phyloP scores from a whole-genome alignment of 1,284 basidiomycete genomes.

The Pascua guehoae region DNA sequence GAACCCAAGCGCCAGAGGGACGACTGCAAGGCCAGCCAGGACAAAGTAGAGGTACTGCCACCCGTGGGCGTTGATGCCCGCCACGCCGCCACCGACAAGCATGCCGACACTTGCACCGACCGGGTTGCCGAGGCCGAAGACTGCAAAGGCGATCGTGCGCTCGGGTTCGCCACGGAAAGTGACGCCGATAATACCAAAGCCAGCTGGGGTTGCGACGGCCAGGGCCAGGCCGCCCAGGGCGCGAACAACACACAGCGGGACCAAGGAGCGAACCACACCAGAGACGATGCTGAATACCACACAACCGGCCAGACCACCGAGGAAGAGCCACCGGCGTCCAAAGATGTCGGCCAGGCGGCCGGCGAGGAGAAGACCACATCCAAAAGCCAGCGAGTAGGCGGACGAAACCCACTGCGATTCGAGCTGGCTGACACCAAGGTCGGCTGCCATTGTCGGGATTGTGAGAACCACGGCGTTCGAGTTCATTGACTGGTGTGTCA shows the following conservation, averaged over 20 bases:
- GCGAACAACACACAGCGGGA: conserved; percentile 23
- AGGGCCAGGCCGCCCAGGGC: conserved; percentile 22
- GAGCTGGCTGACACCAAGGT: conserved; percentile 31
- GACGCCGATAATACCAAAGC: conserved; percentile 39
- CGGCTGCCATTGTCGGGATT: conserved; percentile 42
- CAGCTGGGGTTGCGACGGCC: conserved; percentile 27
- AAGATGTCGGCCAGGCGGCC: conserved; percentile 48
- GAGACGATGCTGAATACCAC: conserved; percentile 21
- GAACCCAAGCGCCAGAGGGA: conserved; percentile 30
- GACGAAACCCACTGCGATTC: conserved; percentile 47
- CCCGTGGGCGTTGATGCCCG: conserved; percentile 4
- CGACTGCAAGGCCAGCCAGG: conserved; percentile 29
- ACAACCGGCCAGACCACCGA: conserved; percentile 28
- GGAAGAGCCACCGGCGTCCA: conserved; percentile 41
- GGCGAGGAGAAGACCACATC: conserved; percentile 45
- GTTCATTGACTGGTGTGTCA: conserved; percentile 9
- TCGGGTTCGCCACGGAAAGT: conserved; percentile 31
- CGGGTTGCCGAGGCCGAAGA: conserved; percentile 32
- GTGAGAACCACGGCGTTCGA: conserved; percentile 24
- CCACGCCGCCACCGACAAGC: conserved; percentile 29
- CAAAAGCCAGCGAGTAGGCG: conserved; percentile 46
- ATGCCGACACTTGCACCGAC: conserved; percentile 25
- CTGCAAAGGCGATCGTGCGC: conserved; percentile 35
- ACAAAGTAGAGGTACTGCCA: conserved; percentile 37
- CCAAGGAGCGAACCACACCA: conserved; percentile 18